Conservation (phyloP, 495 filamentous ascomycete species). For the Podospora conica region DNA sequence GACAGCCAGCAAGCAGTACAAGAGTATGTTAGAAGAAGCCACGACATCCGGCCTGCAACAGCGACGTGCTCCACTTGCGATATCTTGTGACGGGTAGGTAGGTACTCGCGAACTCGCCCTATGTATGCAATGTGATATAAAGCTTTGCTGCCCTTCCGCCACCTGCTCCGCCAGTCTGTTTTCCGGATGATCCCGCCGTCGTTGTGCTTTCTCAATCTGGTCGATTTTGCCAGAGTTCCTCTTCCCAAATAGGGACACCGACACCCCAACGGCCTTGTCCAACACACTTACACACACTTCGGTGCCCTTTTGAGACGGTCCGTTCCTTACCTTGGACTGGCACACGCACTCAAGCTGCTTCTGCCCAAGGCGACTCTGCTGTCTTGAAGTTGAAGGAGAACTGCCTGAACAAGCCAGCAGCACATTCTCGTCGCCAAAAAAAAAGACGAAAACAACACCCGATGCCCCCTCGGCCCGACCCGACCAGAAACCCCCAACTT, state of each 20-base stretch:
- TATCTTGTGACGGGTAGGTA: slow-evolving; percentile 7
- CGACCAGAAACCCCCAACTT: no score
- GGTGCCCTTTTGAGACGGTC: slow-evolving; percentile 5
- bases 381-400: background rate
- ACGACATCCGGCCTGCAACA: background rate
- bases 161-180: background rate
- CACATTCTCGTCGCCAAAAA: background rate
- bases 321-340: background rate
- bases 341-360: background rate
- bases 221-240: no score
- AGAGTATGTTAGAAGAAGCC: background rate
- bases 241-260: slow-evolving; percentile 17
- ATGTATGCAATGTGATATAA: slow-evolving; percentile 3
- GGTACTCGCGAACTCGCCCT: background rate
- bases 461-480: background rate
- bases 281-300: background rate
- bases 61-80: background rate
- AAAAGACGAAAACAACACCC: background rate
- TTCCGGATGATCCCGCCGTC: slow-evolving; percentile 6
- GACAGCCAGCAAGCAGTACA: slow-evolving; percentile 2
- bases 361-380: background rate
- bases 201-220: background rate
- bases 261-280: slow-evolving; percentile 5
- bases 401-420: background rate
- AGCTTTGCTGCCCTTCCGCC: background rate